Evolutionary conservation across 1,284 basidiomycete species (phyloP), one percentile per base, ranked within the genome.

Genomic region (Malassezia globosa): DNA sequence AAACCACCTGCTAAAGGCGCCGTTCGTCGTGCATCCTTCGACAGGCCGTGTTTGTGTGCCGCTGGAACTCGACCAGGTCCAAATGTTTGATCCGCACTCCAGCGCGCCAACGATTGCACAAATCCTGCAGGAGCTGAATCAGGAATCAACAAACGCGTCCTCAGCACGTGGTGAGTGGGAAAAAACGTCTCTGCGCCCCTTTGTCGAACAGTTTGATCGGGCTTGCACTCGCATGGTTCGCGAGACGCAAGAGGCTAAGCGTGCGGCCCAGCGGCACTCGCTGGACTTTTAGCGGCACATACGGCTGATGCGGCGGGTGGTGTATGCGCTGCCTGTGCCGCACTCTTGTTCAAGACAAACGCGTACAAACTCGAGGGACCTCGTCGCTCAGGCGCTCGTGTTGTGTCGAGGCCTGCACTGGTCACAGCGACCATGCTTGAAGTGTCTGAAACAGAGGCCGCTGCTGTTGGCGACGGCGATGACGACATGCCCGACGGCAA

Each of bases 1-100:
- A 49, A 97, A 97, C 75, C 94, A 99, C 75, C 79, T 99, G 76
- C 81, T 99, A 55, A 99, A 99, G 73, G 83, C 87, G 22, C 94
- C 94, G 0, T 97, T 99, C 73, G 94, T 89, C 68, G 77, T 97
- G 0, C 92, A 99, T 73, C 92, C 94, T 0, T 87, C 87, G 55
- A 97, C 94, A 1, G 90, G 90, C 1, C 81, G 89, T 34, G 81
- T 99, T 8, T 99, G 92, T 72, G 87, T 97, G 0, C 94, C 94
- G 1, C 76, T 97, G 24, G 83, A 94, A 63, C 84, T 87, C 1
- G 74, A 74, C 26, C 72, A 74, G 26, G 80, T 92, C n/a, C 81
- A 87, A 47, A 75, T 79, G 0, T 99, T 97, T 66, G 82, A 94
- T 66, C 94, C 92, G 0, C 80, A 80, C 48, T 69, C 66, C 0